These are phyloP conservation scores for Zangia roseola DNA, from an alignment of 768 basidiomycete genomes.

Conservation along the genomic window DNA sequence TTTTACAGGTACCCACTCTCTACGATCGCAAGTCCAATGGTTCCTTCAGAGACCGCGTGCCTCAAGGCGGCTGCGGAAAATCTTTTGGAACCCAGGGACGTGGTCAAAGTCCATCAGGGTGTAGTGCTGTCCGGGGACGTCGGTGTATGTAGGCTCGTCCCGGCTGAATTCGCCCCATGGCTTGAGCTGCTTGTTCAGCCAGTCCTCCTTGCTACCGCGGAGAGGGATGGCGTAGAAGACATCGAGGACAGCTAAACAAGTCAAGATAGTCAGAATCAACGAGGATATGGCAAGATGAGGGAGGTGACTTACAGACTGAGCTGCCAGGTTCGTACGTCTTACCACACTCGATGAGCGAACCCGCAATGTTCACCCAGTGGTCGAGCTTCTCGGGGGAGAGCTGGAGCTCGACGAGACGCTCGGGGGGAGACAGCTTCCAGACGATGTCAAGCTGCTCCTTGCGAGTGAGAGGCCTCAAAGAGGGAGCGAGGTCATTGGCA, in stretches of 20 bases:
- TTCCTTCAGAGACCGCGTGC: slow-evolving; percentile 24
- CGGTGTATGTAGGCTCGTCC: slow-evolving; percentile 19
- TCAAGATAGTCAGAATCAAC: background rate
- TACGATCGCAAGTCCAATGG: background rate
- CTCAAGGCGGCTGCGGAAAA: slow-evolving; percentile 26
- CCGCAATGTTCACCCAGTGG: slow-evolving; percentile 23
- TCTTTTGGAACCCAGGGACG: slow-evolving; percentile 29
- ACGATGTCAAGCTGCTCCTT: slow-evolving; percentile 19
- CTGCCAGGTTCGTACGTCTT: slow-evolving; percentile 3
- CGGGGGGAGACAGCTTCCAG: slow-evolving; percentile 18
- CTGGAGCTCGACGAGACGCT: slow-evolving; percentile 22
- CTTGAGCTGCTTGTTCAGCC: slow-evolving; percentile 30
- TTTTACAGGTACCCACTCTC: too few species aligned
- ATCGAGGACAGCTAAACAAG: slow-evolving; percentile 13
- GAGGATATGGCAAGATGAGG: background rate
- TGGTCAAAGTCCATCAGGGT: slow-evolving; percentile 33
- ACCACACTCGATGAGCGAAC: slow-evolving; percentile 21
- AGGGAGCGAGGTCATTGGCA: slow-evolving; percentile 13
- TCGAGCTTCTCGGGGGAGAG: slow-evolving; percentile 21
- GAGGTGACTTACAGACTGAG: slow-evolving; percentile 26
- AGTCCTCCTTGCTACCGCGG: slow-evolving; percentile 28
- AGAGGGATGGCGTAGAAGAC: slow-evolving; percentile 31
- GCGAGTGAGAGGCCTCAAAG: slow-evolving; percentile 16
- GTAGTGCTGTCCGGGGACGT: slow-evolving; percentile 30
- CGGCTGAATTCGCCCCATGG: slow-evolving; percentile 27